Base-by-base conservation (phyloP, 805 yeast species). In the Saccharomycodes ludwigii region DNA sequence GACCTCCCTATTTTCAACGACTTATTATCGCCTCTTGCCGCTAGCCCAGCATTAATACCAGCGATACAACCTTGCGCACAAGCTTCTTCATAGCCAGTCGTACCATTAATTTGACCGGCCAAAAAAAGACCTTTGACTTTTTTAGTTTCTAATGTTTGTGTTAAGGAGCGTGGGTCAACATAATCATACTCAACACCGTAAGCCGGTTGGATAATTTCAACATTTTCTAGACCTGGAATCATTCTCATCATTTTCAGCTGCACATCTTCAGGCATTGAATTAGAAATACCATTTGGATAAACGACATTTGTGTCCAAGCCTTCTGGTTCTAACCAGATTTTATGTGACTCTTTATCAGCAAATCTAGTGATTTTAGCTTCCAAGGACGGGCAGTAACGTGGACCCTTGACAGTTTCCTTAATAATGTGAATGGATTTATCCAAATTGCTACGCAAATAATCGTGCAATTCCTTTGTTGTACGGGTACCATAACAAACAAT, bases 101-200 rank as follows among this genome's bases (percentile, higher is more conserved):
- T 91, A 21, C 99, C 99, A 49, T 91, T 91, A 25, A 91, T 91
- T 54, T 91, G 99, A 2, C 99, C 99, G 0, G 98, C 99, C 27
- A 91, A 60, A 51, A 59, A 91, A 22, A 91, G 56, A 0, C 96
- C 96, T 8, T 65, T 57, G 2, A 91, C 73, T 3, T 68, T 54
- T 45, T 83, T 85, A 0, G 97, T 83, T 48, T 88, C 95, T 29
- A 91, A 56, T 0, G 93, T 80, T 27, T 64, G 67, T 33, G 66
- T 65, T 34, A 91, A 63, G 47, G 86, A 95, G 40, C 94, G 66
- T 2, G 99, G 98, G 48, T 91, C 95, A 18, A 91, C 77, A 51
- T 83, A 91, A 48, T 91, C 98, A 50, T 91, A 91, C 54, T 91
- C 98, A 2, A 91, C 98, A n/a, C 99, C 99, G 50, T 91, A 91